Evolutionary conservation across 306 rosid species (phyloP).

Genomic region (Gastrolobium villosum): DNA sequence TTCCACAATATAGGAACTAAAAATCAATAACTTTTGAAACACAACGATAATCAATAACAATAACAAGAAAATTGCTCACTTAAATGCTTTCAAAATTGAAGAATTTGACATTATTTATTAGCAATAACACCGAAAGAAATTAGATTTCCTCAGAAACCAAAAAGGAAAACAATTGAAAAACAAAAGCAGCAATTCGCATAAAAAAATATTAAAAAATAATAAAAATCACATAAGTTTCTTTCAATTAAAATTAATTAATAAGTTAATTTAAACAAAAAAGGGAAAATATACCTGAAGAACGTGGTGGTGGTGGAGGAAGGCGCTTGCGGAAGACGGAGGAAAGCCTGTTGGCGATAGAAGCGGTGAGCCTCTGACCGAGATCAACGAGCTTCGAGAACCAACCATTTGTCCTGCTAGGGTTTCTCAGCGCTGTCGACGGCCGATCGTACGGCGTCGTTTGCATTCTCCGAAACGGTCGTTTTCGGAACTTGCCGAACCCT

Average conservation of each 20-base stretch:
- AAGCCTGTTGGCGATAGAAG: constrained; percentile 70
- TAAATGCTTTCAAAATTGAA: neutral
- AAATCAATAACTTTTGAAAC: too few relatives aligned
- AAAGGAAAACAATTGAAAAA: neutral
- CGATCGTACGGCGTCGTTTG: constrained; percentile 91
- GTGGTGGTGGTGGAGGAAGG: constrained; percentile 55
- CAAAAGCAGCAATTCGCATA: neutral
- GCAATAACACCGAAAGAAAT: neutral
- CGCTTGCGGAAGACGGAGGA: constrained; percentile 82
- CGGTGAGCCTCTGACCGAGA: constrained; percentile 90
- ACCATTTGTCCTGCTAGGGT: constrained; percentile 60
- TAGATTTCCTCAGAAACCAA: neutral
- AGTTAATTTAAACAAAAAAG: neutral
- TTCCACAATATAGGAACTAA: too few relatives aligned
- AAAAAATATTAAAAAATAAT: neutral
- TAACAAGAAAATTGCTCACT: too few relatives aligned
- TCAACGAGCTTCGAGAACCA: constrained; percentile 92
- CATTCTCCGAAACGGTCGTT: constrained; percentile 63
- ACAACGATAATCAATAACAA: too few relatives aligned
- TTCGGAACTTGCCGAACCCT: constrained; percentile 76
- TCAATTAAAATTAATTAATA: constrained; percentile 2
- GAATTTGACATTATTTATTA: neutral
- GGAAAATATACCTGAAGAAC: constrained; percentile 50
- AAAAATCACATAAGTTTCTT: neutral
- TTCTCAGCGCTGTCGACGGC: constrained; percentile 68